Base-by-base conservation (phyloP, 768 basidiomycete species). In the Boletus subparvulus region DNA sequence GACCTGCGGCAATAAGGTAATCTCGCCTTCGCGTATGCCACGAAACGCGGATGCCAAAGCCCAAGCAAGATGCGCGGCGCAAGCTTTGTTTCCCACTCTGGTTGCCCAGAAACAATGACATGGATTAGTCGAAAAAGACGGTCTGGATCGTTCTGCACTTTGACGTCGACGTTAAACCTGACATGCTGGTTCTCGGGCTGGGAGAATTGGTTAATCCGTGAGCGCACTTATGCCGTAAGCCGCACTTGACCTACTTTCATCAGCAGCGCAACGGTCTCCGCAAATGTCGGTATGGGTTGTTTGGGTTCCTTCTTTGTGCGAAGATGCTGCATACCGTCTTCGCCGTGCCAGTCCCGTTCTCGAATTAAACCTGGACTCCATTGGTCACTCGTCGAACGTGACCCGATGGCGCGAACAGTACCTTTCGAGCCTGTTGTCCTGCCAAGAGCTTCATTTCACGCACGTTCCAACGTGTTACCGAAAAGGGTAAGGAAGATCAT, bases 41-140 rank as follows among this genome's bases (percentile, higher is more conserved):
- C 75, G 77, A 96, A 99, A 49, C 85, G 83, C 9, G 97, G 94
- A 75, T 99, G 94, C 92, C 91, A 94, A 13, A 94, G 78, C 6
- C 90, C 92, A 53, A 92, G 78, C 9, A 93, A 74, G 65, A 94
- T 83, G 17, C 93, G 82, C 0, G 92, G 92, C 2, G 88, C 92
- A 50, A 96, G 83, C 39, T 64, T 70, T 9, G 82, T 85, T 72
- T 92, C 81, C 89, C 88, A 96, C 32, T 81, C 76, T 1, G 81
- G 77, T 57, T 93, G 83, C 8, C 77, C 64, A 14, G 82, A 77
- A 56, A 96, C 84, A 55, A 80, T 77, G 40, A 73, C 71, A 74
- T 90, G 80, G 84, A 97, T 92, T 42, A 94, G 76, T 24, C 73
- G 68, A 75, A 95, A 97, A 33, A 96, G 80, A n/a, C 82, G 83